A percentile compares a stretch with the other conserved stretches of the same genome.
Conservation (phyloP, 495 filamentous ascomycete species). For the Neurospora cerealis region DNA sequence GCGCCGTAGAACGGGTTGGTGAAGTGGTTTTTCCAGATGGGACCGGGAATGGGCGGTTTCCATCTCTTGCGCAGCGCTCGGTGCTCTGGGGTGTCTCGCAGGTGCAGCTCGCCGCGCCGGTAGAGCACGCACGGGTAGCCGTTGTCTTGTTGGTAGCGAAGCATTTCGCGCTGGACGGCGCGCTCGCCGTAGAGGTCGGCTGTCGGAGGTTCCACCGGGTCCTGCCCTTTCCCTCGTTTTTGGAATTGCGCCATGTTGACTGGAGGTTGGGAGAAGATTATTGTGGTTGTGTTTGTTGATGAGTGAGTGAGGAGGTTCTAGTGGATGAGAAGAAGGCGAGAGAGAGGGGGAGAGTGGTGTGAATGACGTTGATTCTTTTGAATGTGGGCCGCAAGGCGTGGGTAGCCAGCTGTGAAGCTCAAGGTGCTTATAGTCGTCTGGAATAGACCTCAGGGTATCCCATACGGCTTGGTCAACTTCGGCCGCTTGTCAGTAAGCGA, state of each 20-base stretch:
- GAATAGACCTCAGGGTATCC: no score
- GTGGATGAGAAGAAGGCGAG: background rate
- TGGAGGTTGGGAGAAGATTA: background rate
- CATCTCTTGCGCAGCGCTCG: background rate
- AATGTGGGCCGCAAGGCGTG: background rate
- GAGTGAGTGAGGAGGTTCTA: background rate
- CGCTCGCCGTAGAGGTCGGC: background rate
- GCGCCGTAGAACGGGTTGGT: background rate
- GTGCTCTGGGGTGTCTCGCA: background rate
- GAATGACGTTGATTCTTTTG: background rate
- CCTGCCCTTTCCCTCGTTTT: background rate
- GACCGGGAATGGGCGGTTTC: background rate
- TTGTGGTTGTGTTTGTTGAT: background rate
- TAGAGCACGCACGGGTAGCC: background rate
- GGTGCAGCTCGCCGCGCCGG: background rate
- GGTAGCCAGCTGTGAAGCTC: no score
- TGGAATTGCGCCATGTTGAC: background rate
- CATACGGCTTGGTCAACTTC: no score
- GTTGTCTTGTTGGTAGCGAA: background rate
- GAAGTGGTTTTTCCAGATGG: background rate
- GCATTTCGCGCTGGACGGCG: background rate
- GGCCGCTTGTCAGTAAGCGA: background rate
- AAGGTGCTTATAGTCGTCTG: no score
- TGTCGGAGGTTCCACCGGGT: background rate
- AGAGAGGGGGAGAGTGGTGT: background rate